These are phyloP conservation scores for Eucalyptus sp. DNA, from an alignment of 345 rosid genomes.

Conservation along the genomic window DNA sequence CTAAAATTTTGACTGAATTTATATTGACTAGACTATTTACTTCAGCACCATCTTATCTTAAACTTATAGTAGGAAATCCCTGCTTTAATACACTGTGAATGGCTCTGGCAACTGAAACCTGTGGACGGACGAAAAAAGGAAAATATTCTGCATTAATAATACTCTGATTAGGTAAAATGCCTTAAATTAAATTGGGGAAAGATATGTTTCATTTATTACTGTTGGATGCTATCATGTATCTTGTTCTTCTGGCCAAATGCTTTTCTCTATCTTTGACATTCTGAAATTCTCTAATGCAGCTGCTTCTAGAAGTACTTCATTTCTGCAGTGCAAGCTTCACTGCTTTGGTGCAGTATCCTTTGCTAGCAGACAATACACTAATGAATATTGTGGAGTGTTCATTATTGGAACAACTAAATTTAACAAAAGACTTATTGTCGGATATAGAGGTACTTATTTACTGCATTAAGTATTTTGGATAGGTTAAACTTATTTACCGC, in stretches of 20 bases:
- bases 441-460: conserved; percentile 49
- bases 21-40: background rate
- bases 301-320: conserved; percentile 50
- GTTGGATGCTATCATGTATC: background rate
- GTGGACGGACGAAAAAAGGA: background rate
- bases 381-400: conserved; percentile 36
- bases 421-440: conserved; percentile 34
- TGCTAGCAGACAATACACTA: conserved; percentile 14
- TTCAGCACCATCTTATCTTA: background rate
- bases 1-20: background rate
- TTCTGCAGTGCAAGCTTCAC: conserved; percentile 44
- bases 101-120: background rate
- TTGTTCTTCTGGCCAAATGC: background rate
- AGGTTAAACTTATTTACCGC: no score
- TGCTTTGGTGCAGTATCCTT: conserved; percentile 34
- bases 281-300: conserved; percentile 37
- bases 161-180: background rate
- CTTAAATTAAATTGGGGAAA: background rate
- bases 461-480: no score
- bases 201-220: background rate
- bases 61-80: background rate
- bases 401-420: conserved; percentile 45
- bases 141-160: background rate
- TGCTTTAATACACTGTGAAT: background rate
- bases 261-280: background rate